Conservation (phyloP, 768 basidiomycete species). For the Pseudohyphozyma bogoriensis region DNA sequence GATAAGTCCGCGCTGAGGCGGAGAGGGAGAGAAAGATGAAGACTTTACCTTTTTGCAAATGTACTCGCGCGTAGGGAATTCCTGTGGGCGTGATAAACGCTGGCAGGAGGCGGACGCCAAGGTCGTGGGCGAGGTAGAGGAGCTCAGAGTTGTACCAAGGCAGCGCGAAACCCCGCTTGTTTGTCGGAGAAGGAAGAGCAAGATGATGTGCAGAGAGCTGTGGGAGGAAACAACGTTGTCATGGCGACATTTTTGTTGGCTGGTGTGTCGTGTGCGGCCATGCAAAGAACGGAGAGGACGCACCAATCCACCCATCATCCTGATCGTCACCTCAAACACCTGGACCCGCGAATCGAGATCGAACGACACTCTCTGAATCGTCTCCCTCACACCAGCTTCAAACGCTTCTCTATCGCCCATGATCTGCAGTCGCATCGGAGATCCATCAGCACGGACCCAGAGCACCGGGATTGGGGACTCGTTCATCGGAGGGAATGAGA, state of each 20-base stretch:
- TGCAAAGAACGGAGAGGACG: neutral
- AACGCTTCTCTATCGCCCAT: constrained; percentile 68
- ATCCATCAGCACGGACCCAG: neutral
- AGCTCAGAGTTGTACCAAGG: constrained; percentile 70
- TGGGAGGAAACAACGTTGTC: too few relatives aligned
- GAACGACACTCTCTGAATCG: constrained; percentile 75
- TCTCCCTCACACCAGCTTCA: constrained; percentile 68
- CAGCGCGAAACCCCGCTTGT: constrained; percentile 25
- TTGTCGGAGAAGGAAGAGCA: too few relatives aligned
- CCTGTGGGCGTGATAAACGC: constrained; percentile 88
- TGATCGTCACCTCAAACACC: constrained; percentile 93
- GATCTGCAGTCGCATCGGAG: constrained; percentile 36
- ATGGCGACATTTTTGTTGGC: too few relatives aligned
- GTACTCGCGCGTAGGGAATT: constrained; percentile 79
- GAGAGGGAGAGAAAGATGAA: constrained; percentile 9
- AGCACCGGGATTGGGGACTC: neutral
- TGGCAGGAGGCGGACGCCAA: constrained; percentile 73
- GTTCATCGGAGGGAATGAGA: neutral
- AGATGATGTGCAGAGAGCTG: constrained; percentile 63
- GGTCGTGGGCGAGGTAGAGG: constrained; percentile 68
- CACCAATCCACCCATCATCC: constrained; percentile 75
- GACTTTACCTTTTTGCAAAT: constrained; percentile 27
- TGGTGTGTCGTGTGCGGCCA: too few relatives aligned
- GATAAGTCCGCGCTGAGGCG: neutral
- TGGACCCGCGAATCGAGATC: constrained; percentile 94